Conservation (phyloP, 2,329 filamentous ascomycete genomes). For the Metarhizium rileyi region DNA sequence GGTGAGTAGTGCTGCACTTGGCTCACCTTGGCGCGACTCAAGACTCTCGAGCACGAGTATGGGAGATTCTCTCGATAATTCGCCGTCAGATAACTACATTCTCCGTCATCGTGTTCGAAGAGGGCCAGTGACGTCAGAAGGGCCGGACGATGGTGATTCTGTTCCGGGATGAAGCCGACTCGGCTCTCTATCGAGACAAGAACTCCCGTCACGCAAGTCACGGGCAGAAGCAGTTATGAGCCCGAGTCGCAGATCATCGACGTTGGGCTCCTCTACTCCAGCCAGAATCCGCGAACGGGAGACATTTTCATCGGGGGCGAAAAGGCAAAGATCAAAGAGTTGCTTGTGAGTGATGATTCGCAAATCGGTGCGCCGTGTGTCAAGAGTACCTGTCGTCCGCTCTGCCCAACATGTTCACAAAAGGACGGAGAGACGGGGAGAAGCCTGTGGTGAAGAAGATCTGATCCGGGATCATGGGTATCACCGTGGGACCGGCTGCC, state of each 20-base stretch:
- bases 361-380: slow-evolving; percentile 23
- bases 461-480: slow-evolving; percentile 38
- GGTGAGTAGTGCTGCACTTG: neutral
- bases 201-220: slow-evolving; percentile 20
- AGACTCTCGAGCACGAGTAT: slow-evolving; percentile 12
- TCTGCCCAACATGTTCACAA: slow-evolving; percentile 27
- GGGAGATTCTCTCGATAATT: slow-evolving; percentile 18
- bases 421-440: slow-evolving; percentile 16
- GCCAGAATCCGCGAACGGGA: slow-evolving; percentile 18
- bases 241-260: slow-evolving; percentile 28
- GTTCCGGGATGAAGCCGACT: slow-evolving; percentile 11
- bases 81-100: neutral
- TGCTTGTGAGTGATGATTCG: slow-evolving; percentile 35
- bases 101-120: slow-evolving; percentile 17
- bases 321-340: slow-evolving; percentile 23
- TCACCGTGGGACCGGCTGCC: slow-evolving; percentile 36
- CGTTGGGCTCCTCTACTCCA: slow-evolving; percentile 13
- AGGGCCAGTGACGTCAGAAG: slow-evolving; percentile 14
- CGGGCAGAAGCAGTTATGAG: slow-evolving; percentile 33
- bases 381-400: slow-evolving; percentile 25
- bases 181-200: slow-evolving; percentile 26
- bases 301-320: slow-evolving; percentile 45
- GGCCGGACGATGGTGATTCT: slow-evolving; percentile 13
- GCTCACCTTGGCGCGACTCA: neutral
- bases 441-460: slow-evolving; percentile 23